Conservation (phyloP, 2,329 filamentous ascomycete genomes). For the Colletotrichum sidae region DNA sequence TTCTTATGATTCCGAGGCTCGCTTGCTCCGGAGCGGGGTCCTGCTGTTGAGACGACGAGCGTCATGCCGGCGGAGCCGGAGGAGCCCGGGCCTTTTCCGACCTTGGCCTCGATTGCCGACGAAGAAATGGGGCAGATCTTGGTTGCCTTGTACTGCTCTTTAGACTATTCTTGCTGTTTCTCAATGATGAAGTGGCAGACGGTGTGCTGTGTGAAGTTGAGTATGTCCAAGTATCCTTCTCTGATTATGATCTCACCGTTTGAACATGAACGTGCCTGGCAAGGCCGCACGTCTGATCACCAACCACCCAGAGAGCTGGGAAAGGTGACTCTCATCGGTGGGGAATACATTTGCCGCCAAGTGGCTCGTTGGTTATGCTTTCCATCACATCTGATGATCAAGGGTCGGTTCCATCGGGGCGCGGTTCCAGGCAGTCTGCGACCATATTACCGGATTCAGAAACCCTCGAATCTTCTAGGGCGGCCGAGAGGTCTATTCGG, state of each 20-base stretch:
- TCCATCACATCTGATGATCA: neutral
- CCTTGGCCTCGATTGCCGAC: neutral
- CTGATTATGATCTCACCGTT: constrained; percentile 8
- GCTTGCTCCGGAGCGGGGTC: neutral
- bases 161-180: no score
- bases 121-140: constrained; percentile 1
- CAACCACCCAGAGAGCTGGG: no score
- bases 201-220: no score
- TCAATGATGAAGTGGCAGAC: no score
- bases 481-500: neutral
- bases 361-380: neutral
- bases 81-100: neutral
- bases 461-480: constrained; percentile 14
- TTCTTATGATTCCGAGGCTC: constrained; percentile 7
- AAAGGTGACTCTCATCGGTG: no score
- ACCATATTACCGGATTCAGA: constrained; percentile 12
- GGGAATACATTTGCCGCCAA: neutral
- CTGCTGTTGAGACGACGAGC: constrained; percentile 4
- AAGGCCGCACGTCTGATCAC: no score
- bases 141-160: neutral
- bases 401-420: neutral
- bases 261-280: neutral
- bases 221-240: neutral
- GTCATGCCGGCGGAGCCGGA: constrained; percentile 22
- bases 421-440: constrained; percentile 1